A percentile compares a stretch with the other conserved stretches of the same genome.
Evolutionary conservation across 768 basidiomycete species (phyloP).

Genomic region (Phanerodontia chrysosporium): DNA sequence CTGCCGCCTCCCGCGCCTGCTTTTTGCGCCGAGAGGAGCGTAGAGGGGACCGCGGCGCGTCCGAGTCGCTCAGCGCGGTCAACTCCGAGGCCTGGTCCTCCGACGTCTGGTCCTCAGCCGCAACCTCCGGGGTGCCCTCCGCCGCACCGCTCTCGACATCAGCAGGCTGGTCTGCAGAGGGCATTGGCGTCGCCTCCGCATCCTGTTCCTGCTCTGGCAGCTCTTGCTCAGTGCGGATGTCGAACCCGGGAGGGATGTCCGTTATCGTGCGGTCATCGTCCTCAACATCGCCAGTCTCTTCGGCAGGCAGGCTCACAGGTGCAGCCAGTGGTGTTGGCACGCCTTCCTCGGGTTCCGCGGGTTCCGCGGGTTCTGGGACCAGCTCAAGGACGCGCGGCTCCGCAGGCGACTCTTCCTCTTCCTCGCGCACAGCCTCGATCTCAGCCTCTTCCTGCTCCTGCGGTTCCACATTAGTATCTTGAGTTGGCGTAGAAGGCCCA

Average conservation of each 20-base stretch:
- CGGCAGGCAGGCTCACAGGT: not conserved
- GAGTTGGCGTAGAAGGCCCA: too few species aligned
- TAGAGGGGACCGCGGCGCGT: not conserved
- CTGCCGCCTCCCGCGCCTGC: not conserved
- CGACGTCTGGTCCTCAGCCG: not conserved
- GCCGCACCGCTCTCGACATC: too few species aligned
- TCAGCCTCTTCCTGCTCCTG: not conserved
- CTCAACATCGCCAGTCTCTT: not conserved
- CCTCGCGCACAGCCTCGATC: not conserved
- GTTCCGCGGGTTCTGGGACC: not conserved
- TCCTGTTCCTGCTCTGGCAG: not conserved
- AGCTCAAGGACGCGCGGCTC: not conserved
- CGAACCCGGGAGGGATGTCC: not conserved
- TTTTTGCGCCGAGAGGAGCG: not conserved
- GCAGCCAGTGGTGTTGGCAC: not conserved
- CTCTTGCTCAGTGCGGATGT: not conserved
- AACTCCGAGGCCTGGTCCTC: constrained; percentile 11
- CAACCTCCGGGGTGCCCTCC: too few species aligned
- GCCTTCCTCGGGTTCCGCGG: not conserved
- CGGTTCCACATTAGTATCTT: not conserved
- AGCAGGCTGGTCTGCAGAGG: not conserved
- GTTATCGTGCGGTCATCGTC: not conserved
- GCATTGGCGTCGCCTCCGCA: too few species aligned
- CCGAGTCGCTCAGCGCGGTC: constrained; percentile 9
- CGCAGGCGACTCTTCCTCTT: not conserved